Evolutionary conservation across 2,329 filamentous ascomycete species (phyloP).

Genomic region (Neophaeococcomyces mojaviensis): DNA sequence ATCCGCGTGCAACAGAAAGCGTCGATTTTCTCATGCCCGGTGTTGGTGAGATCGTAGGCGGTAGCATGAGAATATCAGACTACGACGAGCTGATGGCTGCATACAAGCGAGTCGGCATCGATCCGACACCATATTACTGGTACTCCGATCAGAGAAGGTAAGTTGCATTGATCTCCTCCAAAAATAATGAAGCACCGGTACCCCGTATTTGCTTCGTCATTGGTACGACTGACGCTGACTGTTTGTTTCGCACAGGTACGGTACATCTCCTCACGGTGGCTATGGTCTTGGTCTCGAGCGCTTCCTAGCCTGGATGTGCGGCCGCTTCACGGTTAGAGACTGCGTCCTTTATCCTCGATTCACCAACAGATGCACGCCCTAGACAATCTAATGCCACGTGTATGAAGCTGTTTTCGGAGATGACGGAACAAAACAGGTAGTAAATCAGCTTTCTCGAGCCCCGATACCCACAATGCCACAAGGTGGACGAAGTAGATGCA

Average conservation of each 20-base stretch:
- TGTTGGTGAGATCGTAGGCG: constrained; percentile 94
- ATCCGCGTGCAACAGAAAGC: constrained; percentile 80
- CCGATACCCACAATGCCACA: too few species aligned
- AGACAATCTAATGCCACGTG: background rate
- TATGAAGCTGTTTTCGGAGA: background rate
- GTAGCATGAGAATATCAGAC: constrained; percentile 90
- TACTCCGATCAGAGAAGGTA: constrained; percentile 96
- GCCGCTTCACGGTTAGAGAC: constrained; percentile 58
- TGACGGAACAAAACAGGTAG: too few species aligned
- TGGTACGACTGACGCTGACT: constrained; percentile 7
- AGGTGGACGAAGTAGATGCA: too few species aligned
- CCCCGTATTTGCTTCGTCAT: too few species aligned
- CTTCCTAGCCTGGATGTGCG: constrained; percentile 61
- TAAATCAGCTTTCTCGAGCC: too few species aligned
- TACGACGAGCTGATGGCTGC: constrained; percentile 83
- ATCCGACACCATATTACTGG: constrained; percentile 87
- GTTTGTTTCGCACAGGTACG: constrained; percentile 58
- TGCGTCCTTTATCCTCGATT: constrained; percentile 46
- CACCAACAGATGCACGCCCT: constrained; percentile 44
- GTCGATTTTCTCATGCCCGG: constrained; percentile 86
- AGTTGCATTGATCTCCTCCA: constrained; percentile 33
- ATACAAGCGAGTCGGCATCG: constrained; percentile 80
- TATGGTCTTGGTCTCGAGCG: constrained; percentile 90
- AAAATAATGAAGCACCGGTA: constrained; percentile 1
- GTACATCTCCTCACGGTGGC: constrained; percentile 82